Conservation (phyloP, 805 yeast species). For the Helenozyma baotianmanensis region DNA sequence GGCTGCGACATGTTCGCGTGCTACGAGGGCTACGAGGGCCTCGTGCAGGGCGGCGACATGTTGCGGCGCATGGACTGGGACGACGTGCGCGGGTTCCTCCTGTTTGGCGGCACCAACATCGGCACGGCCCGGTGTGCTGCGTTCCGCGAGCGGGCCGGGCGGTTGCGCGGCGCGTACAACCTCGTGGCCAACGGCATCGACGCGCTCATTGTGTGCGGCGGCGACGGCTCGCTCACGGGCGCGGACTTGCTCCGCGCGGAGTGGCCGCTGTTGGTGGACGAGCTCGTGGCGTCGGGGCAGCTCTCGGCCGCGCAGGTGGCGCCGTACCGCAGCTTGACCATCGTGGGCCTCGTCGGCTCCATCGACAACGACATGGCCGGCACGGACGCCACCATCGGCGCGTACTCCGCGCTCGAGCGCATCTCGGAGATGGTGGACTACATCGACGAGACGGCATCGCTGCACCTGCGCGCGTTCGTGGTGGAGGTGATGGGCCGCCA, state of each 20-base stretch:
- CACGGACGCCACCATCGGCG: conserved; percentile 96
- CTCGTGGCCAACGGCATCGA: conserved; percentile 86
- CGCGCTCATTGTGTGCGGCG: conserved; percentile 94
- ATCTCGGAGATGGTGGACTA: conserved; percentile 93
- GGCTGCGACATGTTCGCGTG: conserved; percentile 91
- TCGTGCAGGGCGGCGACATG: conserved; percentile 76
- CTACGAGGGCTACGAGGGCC: conserved; percentile 92
- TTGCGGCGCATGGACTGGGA: conserved; percentile 84
- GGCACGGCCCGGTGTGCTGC: conserved; percentile 94
- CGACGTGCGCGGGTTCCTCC: conserved; percentile 90
- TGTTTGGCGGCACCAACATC: conserved; percentile 91
- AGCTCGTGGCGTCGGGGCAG: conserved; percentile 53
- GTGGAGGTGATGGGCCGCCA: conserved; percentile 99
- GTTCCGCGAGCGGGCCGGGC: conserved; percentile 81
- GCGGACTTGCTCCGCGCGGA: conserved; percentile 92
- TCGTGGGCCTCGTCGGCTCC: conserved; percentile 93
- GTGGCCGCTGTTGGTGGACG: conserved; percentile 86
- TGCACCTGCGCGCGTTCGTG: conserved; percentile 96
- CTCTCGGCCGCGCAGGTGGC: conserved; percentile 56
- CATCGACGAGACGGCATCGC: conserved; percentile 95
- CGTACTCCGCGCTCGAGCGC: conserved; percentile 87
- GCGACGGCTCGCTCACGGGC: conserved; percentile 97
- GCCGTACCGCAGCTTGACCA: conserved; percentile 69
- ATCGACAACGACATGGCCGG: conserved; percentile 98
- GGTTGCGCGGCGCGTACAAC: conserved; percentile 78